A percentile compares a stretch with the other conserved stretches of the same genome.
These are phyloP conservation scores for Neonectria sp. DNA, from an alignment of 2,329 filamentous ascomycete species.

Conservation along the genomic window DNA sequence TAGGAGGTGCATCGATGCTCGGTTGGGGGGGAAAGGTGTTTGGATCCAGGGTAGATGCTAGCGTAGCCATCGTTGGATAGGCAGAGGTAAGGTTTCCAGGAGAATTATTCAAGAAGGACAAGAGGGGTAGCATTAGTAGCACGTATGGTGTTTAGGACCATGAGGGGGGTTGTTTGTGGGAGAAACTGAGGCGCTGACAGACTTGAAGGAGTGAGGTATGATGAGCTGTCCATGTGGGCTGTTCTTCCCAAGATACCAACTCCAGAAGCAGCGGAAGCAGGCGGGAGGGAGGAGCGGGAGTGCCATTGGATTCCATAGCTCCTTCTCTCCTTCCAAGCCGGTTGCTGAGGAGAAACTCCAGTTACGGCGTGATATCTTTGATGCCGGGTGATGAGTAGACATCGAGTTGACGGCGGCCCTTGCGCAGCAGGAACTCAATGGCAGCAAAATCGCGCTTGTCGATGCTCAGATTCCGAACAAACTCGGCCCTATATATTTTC, in stretches of 20 bases:
- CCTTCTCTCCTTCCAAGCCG: neutral
- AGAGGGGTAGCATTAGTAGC: slow-evolving; percentile 18
- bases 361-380: slow-evolving; percentile 75
- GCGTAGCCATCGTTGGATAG: slow-evolving; percentile 46
- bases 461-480: slow-evolving; percentile 77
- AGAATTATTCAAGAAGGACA: slow-evolving; percentile 43
- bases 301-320: slow-evolving; percentile 12
- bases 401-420: slow-evolving; percentile 86
- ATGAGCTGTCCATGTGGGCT: neutral
- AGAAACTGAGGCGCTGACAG: slow-evolving; percentile 10
- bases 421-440: slow-evolving; percentile 88
- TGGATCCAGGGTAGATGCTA: slow-evolving; percentile 49
- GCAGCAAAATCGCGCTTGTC: slow-evolving; percentile 89
- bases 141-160: slow-evolving; percentile 3
- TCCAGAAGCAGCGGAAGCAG: slow-evolving; percentile 5
- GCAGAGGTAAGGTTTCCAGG: slow-evolving; percentile 35
- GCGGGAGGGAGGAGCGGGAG: slow-evolving; percentile 8
- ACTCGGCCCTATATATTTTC: slow-evolving; percentile 74
- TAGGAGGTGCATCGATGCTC: slow-evolving; percentile 26
- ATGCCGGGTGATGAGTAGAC: slow-evolving; percentile 86
- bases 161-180: neutral
- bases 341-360: neutral
- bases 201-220: neutral
- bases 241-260: slow-evolving; percentile 8
- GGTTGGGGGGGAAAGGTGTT: slow-evolving; percentile 38